Conservation (phyloP, 2,329 filamentous ascomycete genomes). For the Aspergillus sergii region DNA sequence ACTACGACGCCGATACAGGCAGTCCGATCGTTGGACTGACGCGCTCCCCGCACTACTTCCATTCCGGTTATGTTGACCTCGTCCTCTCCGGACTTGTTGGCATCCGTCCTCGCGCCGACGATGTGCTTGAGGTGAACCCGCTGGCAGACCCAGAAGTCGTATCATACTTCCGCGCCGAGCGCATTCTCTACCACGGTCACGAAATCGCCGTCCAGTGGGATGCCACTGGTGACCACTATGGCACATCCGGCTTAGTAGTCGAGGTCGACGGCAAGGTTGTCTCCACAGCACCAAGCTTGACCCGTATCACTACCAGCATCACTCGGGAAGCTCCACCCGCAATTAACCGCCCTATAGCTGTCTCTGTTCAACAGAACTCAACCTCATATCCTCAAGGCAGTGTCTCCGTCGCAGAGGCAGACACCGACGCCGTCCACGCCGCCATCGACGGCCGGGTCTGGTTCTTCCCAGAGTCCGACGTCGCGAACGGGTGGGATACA, state of each 20-base stretch:
- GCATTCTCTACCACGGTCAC: conserved; percentile 47
- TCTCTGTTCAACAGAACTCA: conserved; percentile 19
- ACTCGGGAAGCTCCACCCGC: conserved; percentile 6
- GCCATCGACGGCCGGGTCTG: conserved; percentile 24
- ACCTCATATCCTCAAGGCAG: conserved; percentile 16
- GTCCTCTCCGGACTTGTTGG: conserved; percentile 47
- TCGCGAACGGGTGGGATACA: conserved; percentile 26
- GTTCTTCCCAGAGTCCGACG: conserved; percentile 20
- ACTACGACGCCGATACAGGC: conserved; percentile 48
- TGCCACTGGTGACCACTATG: conserved; percentile 16
- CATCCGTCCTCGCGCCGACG: conserved; percentile 42
- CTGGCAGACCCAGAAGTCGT: conserved; percentile 34
- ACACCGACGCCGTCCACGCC: conserved; percentile 14
- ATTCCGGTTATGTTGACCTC: conserved; percentile 48
- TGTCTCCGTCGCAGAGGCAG: conserved; percentile 17
- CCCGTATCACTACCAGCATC: conserved; percentile 14
- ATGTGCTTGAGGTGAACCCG: conserved; percentile 46
- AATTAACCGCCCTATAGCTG: conserved; percentile 15
- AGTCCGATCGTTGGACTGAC: conserved; percentile 46
- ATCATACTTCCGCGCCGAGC: conserved; percentile 46
- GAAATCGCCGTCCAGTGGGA: conserved; percentile 48
- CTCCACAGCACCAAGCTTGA: conserved; percentile 10
- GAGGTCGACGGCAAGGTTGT: conserved; percentile 20
- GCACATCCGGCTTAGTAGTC: conserved; percentile 12
- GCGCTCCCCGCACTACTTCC: conserved; percentile 50